Evolutionary conservation across 2,329 filamentous ascomycete genomes (phyloP), one percentile per base, ranked within the genome.

Genomic region (Xylaria digitata): DNA sequence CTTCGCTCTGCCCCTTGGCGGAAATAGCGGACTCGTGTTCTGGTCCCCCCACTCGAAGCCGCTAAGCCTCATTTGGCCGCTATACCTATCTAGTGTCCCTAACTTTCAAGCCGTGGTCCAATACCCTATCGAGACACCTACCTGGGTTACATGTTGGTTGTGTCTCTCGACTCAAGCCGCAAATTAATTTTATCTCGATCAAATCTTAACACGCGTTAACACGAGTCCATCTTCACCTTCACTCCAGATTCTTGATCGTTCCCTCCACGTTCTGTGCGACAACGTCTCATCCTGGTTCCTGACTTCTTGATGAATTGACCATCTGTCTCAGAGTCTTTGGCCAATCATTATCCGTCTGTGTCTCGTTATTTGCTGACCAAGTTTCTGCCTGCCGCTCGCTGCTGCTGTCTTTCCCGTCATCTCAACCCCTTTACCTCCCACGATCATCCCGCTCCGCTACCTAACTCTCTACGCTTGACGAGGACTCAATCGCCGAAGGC

Each of bases 121-220:
- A 46, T 37, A 37, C 7, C 37, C 17, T 19, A 42, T 30, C 37
- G 11, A 13, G 37, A 40, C 13, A 40, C 37, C 37, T 40, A 15
- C 11, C 37, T 13, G 3, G 11, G 9, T 13, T 13, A 15, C 37
- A 50, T 54, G 59, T 46, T 54, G 59, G 49, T 40, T 40, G 37
- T 61, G 62, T 58, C 49, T 66, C 53, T 42, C 45, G 21, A 56
- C 55, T 42, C 40, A 46, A 65, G 53, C 34, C 65, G 65, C 62
- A 68, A 62, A 63, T 65, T 63, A 67, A 56, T 61, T 69, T 45
- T 65, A 68, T 66, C 67, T 69, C 40, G 45, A 70, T 60, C 56
- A 65, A 68, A 68, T 63, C 62, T 65, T 49, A 46, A 68, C 62
- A 70, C 68, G 62, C 65, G 57, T 70, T 60, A 13, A 32, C 57